A percentile compares a stretch with the other conserved stretches of the same genome.
phyloP scores from a whole-genome alignment of 2,329 filamentous ascomycete genomes.

The Helotiales sp. region DNA sequence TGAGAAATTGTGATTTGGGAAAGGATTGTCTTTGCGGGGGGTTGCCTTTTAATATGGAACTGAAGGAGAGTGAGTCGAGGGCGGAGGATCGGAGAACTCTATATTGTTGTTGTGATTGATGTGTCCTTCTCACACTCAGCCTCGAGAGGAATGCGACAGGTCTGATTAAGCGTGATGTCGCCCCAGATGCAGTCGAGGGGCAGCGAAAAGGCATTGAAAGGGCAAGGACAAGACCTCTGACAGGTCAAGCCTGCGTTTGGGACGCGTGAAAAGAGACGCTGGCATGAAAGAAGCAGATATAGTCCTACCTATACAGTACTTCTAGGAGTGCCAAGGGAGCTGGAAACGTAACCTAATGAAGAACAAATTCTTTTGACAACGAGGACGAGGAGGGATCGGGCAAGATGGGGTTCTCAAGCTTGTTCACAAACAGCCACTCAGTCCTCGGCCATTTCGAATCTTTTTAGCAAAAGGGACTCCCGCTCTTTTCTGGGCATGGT shows the following conservation, averaged over 20 bases:
- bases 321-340: slow-evolving; percentile 19
- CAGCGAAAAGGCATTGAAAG: slow-evolving; percentile 37
- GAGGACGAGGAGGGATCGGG: not conserved
- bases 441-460: slow-evolving; percentile 22
- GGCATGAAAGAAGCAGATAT: slow-evolving; percentile 23
- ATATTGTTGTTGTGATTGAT: slow-evolving; percentile 38
- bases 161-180: slow-evolving; percentile 36
- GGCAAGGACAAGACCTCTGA: slow-evolving; percentile 24
- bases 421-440: slow-evolving; percentile 13
- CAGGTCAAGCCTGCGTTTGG: slow-evolving; percentile 33
- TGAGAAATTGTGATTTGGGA: slow-evolving; percentile 35
- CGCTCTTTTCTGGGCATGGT: slow-evolving; percentile 9
- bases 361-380: slow-evolving; percentile 9
- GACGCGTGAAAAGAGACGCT: slow-evolving; percentile 30
- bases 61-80: slow-evolving; percentile 29
- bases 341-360: slow-evolving; percentile 22
- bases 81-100: slow-evolving; percentile 41
- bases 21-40: slow-evolving; percentile 32
- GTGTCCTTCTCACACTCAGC: slow-evolving; percentile 42
- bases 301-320: slow-evolving; percentile 7
- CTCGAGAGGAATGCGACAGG: slow-evolving; percentile 35
- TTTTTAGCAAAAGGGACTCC: slow-evolving; percentile 8
- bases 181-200: slow-evolving; percentile 31
- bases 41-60: slow-evolving; percentile 30
- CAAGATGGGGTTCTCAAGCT: not conserved